Evolutionary conservation across 2,329 filamentous ascomycete species (phyloP), one percentile per base, ranked within the genome.

Genomic region (Sclerotinia subarctica): DNA sequence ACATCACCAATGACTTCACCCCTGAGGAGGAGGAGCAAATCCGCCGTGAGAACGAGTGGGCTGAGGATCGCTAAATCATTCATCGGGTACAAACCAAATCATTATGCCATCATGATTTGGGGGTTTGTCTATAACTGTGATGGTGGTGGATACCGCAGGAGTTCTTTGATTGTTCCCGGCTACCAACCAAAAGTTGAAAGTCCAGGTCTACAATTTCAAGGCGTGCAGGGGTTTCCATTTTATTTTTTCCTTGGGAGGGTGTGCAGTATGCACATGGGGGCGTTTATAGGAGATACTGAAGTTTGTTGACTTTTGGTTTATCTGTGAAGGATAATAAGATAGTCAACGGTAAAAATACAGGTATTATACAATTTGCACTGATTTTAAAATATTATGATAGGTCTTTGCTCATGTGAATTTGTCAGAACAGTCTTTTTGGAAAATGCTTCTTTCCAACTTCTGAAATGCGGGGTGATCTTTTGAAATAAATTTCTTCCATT

Each of bases 1-100:
- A 99, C 83, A 99, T 99, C 77, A 95, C 96, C 77, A 99, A 99
- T 76, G 95, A 99, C 80, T 99, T 99, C 82, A 98, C 95, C 0
- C 93, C 94, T 2, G 95, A 99, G 81, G 95, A 99, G 82, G 95
- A 99, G 81, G 95, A 99, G 78, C 95, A 99, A 85, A 99, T 95
- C 72, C 90, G 92, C 68, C 88, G 92, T 5, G 92, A 95, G 84
- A 95, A 95, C 79, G 92, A 95, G 81, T 95, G 92, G 92, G 92
- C 92, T 57, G 92, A 95, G 84, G 92, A 95, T 74, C 88, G 89
- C 75, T 91, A 85, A 84, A 73, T 15, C 8, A n/a, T 19, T 24
- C 19, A 17, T 13, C 4, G 13, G 21, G 3, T 11, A 35, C 21
- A 17, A 49, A 17, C 11, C 44, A 51, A 47, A 17, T 46, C 32